Conservation (phyloP, 768 basidiomycete genomes). For the Boletus rubropictus region DNA sequence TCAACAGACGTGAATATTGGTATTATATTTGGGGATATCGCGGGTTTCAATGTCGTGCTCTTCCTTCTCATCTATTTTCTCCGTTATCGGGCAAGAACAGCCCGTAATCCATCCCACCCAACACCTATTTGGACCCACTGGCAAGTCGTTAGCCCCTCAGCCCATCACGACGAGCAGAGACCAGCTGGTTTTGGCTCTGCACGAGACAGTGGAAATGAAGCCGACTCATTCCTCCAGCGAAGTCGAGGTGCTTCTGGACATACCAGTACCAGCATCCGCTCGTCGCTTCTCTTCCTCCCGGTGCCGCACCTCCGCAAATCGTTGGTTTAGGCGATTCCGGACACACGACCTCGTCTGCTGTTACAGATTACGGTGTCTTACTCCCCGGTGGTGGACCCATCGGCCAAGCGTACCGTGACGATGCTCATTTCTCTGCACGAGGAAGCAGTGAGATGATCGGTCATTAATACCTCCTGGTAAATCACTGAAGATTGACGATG, state of each 20-base stretch:
- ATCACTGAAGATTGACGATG: too few species aligned
- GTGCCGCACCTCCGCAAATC: constrained; percentile 29
- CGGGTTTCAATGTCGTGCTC: too few species aligned
- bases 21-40: too few species aligned
- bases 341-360: constrained; percentile 35
- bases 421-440: too few species aligned
- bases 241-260: constrained; percentile 23
- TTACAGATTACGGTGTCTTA: constrained; percentile 33
- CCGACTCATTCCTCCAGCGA: constrained; percentile 54
- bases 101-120: constrained; percentile 14
- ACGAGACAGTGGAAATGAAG: constrained; percentile 63
- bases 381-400: constrained; percentile 29
- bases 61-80: constrained; percentile 31
- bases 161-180: constrained; percentile 27
- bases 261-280: constrained; percentile 12
- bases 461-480: too few species aligned
- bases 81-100: constrained; percentile 24
- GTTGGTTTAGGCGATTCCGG: constrained; percentile 37
- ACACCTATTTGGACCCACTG: constrained; percentile 39
- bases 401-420: constrained; percentile 31
- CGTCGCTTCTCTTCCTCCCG: constrained; percentile 27
- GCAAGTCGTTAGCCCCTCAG: constrained; percentile 36
- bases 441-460: too few species aligned
- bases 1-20: too few species aligned
- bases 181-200: constrained; percentile 60